phyloP scores from a whole-genome alignment of 106 monocot genomes.

The Dioscorea dumetorum region DNA sequence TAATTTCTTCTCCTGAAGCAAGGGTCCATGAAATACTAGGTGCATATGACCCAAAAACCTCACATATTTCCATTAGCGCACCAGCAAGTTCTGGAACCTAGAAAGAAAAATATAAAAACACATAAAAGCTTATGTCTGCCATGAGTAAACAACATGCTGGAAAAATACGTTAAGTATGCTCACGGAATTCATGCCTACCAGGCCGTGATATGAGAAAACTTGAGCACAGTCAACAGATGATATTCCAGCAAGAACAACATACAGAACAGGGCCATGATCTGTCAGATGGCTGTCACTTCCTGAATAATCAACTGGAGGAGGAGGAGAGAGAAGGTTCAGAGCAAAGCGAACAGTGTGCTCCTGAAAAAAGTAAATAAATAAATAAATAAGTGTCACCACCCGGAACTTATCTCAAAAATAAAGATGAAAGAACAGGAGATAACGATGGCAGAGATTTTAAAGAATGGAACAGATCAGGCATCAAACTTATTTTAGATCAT shows the following conservation, averaged over 20 bases:
- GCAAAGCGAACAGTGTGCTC: constrained; percentile 80
- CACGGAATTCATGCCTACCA: constrained; percentile 43
- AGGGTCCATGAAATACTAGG: constrained; percentile 63
- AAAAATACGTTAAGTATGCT: background rate
- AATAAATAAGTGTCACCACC: background rate
- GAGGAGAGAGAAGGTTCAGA: constrained; percentile 81
- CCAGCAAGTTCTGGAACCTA: constrained; percentile 98
- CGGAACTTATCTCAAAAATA: background rate
- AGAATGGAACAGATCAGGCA: background rate
- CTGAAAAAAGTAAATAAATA: constrained; percentile 31
- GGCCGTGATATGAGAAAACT: constrained; percentile 91
- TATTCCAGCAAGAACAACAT: constrained; percentile 83
- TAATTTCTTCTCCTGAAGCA: constrained; percentile 55
- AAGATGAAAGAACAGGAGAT: background rate
- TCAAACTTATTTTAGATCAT: background rate
- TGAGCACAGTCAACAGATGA: constrained; percentile 92
- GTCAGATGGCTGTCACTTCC: constrained; percentile 79
- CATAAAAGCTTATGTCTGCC: background rate
- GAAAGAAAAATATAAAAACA: constrained; percentile 5
- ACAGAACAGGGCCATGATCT: constrained; percentile 68
- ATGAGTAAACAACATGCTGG: background rate
- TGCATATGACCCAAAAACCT: constrained; percentile 75
- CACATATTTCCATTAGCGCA: constrained; percentile 90
- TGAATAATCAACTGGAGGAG: constrained; percentile 59
- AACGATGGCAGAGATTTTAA: too few species aligned